Evolutionary conservation across 176 grass and related monocot species (phyloP).

Genomic region (Poa pratensis): DNA sequence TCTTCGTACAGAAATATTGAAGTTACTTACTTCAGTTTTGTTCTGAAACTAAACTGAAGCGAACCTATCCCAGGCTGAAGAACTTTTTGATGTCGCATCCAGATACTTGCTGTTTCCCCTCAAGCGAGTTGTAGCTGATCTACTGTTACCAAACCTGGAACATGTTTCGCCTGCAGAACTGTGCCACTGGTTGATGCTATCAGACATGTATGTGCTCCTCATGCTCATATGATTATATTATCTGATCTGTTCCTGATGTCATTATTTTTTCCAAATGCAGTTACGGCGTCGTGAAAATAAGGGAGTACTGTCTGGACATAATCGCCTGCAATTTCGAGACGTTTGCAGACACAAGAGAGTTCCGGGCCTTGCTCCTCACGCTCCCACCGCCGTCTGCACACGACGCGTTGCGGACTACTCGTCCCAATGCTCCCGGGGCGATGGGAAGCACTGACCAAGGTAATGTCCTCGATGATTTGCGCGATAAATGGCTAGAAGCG

Average conservation of each 20-base stretch:
- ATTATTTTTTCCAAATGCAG: constrained; percentile 47
- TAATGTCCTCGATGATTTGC: constrained; percentile 95
- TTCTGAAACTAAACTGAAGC: constrained; percentile 2
- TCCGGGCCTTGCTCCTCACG: constrained; percentile 81
- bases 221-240: background rate
- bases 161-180: constrained; percentile 71
- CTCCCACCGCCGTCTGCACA: constrained; percentile 78
- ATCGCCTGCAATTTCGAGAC: constrained; percentile 92
- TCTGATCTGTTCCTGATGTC: constrained; percentile 9
- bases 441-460: constrained; percentile 58
- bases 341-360: constrained; percentile 69
- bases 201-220: constrained; percentile 74
- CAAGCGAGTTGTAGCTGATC: constrained; percentile 79
- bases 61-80: constrained; percentile 68
- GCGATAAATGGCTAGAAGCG: constrained; percentile 89
- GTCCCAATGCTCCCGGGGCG: constrained; percentile 69
- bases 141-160: constrained; percentile 71
- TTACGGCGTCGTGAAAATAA: constrained; percentile 84
- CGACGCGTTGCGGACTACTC: constrained; percentile 64
- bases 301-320: constrained; percentile 86
- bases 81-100: constrained; percentile 97
- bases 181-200: constrained; percentile 91
- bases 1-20: background rate
- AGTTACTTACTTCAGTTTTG: background rate
- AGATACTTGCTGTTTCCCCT: constrained; percentile 90